Percentiles rank a stretch among this genome's conserved stretches.
Evolutionary conservation across 1,139 yeast genomes (phyloP).

Genomic region (Lodderomyces orthopsilosis): DNA sequence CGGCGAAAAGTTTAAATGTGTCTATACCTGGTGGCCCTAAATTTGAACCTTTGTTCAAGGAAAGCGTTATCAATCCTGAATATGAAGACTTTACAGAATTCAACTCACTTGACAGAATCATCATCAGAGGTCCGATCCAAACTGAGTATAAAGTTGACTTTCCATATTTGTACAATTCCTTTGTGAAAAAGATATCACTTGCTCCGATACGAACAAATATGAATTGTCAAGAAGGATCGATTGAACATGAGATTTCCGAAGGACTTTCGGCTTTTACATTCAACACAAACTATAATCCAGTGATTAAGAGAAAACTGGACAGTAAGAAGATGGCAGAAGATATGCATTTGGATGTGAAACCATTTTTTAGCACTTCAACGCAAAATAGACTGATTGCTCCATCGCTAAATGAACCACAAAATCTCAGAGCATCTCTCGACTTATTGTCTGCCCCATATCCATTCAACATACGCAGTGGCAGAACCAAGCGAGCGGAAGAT

Average conservation of each 20-base stretch:
- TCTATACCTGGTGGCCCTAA: slow-evolving; percentile 96
- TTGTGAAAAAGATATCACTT: slow-evolving; percentile 62
- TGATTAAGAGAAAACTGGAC: slow-evolving; percentile 31
- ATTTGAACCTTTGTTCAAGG: slow-evolving; percentile 83
- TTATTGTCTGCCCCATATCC: slow-evolving; percentile 85
- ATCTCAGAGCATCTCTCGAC: slow-evolving; percentile 54
- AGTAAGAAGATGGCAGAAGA: slow-evolving; percentile 16
- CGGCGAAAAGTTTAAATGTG: slow-evolving; percentile 85
- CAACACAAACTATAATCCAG: slow-evolving; percentile 55
- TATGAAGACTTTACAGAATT: slow-evolving; percentile 85
- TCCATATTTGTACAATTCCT: slow-evolving; percentile 80
- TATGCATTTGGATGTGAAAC: slow-evolving; percentile 35
- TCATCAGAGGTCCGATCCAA: slow-evolving; percentile 70
- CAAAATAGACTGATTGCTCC: not conserved
- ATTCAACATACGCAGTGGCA: slow-evolving; percentile 71
- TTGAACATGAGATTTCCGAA: slow-evolving; percentile 24
- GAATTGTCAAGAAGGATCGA: slow-evolving; percentile 29
- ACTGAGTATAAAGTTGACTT: slow-evolving; percentile 85
- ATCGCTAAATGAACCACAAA: slow-evolving; percentile 2
- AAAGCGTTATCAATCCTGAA: slow-evolving; percentile 52
- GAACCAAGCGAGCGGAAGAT: slow-evolving; percentile 81
- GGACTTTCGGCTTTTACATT: slow-evolving; percentile 53
- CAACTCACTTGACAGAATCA: slow-evolving; percentile 82
- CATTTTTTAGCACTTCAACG: slow-evolving; percentile 31
- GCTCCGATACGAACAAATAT: slow-evolving; percentile 65